Base-by-base conservation (phyloP, 306 rosid genomes). In the Datisca glomerata region DNA sequence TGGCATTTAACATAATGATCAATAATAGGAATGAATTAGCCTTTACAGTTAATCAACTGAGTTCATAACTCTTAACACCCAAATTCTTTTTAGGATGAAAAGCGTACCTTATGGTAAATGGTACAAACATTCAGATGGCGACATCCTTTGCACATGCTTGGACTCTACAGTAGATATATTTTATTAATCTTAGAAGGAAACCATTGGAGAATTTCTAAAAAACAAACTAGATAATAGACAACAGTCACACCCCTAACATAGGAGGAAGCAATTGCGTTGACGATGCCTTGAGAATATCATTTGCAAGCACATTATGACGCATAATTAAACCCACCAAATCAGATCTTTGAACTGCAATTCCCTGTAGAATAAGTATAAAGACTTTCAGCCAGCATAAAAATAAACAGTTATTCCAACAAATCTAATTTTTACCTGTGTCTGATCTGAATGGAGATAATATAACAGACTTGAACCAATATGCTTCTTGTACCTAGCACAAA, bases 281-380 rank as follows among this genome's bases (percentile, higher is more conserved):
- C 36, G 80, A 73, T 60, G 94, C 94, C 75, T 71, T 75, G 38
- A 81, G 71, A 47, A 79, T 59, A 60, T 81, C 76, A 59, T 63
- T 78, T 59, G 96, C 87, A 59, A 86, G 93, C 59, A 81, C 87
- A 65, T 86, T 86, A 5, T 93, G 87, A 18, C 71, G 74, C 86
- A 86, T 82, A 58, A 86, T 64, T 35, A 86, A 55, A 55, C 96
- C 96, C 62, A 79, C 72, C 62, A 82, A 51, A 66, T 86, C 93
- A 57, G 96, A 59, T 73, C 96, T 72, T 73, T 55, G 78, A 67
- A 69, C 94, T 23, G n/a, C 35, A 32, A 86, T 67, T 21, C 96
- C 96, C 96, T n/a, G n/a, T n/a, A n/a, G n/a, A n/a, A n/a, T n/a
- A n/a, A n/a, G n/a, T n/a, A n/a, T n/a, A n/a, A n/a, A n/a, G n/a